Conservation (phyloP, 2,329 filamentous ascomycete species). For the Dactylellina drechsleri region DNA sequence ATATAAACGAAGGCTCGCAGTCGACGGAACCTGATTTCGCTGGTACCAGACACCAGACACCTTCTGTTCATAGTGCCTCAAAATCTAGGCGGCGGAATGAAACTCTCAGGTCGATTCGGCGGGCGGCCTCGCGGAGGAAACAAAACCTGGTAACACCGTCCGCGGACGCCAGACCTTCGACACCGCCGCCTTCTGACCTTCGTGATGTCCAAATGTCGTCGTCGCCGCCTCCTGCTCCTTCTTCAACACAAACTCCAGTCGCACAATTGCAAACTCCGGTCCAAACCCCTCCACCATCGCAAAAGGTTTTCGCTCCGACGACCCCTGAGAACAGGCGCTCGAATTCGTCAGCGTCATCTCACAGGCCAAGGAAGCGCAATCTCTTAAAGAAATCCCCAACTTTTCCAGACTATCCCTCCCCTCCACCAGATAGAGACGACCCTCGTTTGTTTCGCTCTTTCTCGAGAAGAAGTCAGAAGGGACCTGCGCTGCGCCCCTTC, state of each 20-base stretch:
- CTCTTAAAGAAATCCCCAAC: conserved; percentile 47
- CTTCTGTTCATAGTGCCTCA: conserved; percentile 36
- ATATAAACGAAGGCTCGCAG: conserved; percentile 43
- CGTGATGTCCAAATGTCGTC: conserved; percentile 48
- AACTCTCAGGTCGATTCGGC: conserved; percentile 44
- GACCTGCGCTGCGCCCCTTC: conserved; percentile 38
- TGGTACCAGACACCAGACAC: conserved; percentile 27
- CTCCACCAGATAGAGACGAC: conserved; percentile 51
- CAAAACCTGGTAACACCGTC: conserved; percentile 15
- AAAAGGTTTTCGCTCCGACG: conserved; percentile 23
- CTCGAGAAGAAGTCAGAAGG: conserved; percentile 28
- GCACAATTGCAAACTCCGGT: conserved; percentile 53
- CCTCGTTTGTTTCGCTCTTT: conserved; percentile 49
- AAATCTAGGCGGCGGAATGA: conserved; percentile 48
- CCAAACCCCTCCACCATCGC: conserved; percentile 52
- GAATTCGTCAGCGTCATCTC: conserved; percentile 57
- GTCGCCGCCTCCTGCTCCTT: conserved; percentile 17
- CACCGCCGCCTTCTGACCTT: conserved; percentile 31
- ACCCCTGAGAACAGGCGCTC: conserved; percentile 54
- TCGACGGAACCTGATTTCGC: conserved; percentile 16
- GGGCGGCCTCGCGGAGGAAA: conserved; percentile 50
- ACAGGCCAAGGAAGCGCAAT: conserved; percentile 55
- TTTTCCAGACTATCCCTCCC: conserved; percentile 50
- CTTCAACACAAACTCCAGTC: conserved; percentile 52
- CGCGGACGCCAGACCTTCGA: conserved; percentile 25